Conservation (phyloP, 331 rosid genomes). For the Phaseolus coccineus region DNA sequence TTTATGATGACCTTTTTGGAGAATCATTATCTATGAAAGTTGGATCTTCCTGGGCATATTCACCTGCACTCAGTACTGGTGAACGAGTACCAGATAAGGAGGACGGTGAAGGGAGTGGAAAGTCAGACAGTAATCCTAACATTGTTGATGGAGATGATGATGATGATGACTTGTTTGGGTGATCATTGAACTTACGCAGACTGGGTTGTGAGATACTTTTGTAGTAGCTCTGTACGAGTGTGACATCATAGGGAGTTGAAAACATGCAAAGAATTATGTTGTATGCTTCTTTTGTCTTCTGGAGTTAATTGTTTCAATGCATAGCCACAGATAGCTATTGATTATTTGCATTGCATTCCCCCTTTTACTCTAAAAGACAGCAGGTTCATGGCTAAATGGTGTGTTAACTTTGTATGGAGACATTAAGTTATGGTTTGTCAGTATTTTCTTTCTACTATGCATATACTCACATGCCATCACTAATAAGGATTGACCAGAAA, state of each 20-base stretch:
- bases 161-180: conserved; percentile 96
- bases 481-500: not conserved
- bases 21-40: conserved; percentile 77
- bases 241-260: conserved; percentile 47
- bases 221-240: conserved; percentile 45
- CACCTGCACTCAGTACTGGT: conserved; percentile 52
- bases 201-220: conserved; percentile 42
- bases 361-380: conserved; percentile 39
- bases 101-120: conserved; percentile 55
- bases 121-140: conserved; percentile 55
- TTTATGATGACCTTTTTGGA: conserved; percentile 93
- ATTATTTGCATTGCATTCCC: conserved; percentile 45
- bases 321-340: conserved; percentile 44
- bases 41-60: conserved; percentile 95
- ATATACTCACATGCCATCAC: not conserved
- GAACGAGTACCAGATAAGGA: conserved; percentile 55
- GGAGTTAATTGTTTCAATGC: conserved; percentile 50
- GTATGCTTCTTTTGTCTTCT: conserved; percentile 44
- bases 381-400: conserved; percentile 29
- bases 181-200: conserved; percentile 54
- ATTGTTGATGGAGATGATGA: conserved; percentile 61
- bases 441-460: conserved; percentile 24
- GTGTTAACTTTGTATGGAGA: conserved; percentile 18
- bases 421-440: conserved; percentile 26
- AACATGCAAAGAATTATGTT: conserved; percentile 46